Evolutionary conservation across 306 rosid genomes (phyloP), one percentile per base, ranked within the genome.

Genomic region (Medicago arabica): DNA sequence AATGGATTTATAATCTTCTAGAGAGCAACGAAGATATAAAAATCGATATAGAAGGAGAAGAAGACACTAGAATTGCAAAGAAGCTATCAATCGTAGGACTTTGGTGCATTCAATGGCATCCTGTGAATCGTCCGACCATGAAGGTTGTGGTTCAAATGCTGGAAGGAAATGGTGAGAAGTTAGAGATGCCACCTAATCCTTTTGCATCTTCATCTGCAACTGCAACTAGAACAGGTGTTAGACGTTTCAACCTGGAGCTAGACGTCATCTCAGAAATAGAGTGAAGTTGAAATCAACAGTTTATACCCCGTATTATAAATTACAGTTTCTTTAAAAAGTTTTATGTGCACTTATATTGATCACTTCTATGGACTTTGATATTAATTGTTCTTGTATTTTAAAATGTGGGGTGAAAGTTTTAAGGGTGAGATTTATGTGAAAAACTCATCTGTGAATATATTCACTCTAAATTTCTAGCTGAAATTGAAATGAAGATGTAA

Each of bases 31-130:
- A 72, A 72, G 83, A 72, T 57, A 25, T 81, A 16, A 57, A 66
- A 17, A 66, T 85, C 16, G 74, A 61, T 41, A 72, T 75, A 16
- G 68, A 39, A 13, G 69, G 62, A 69, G 83, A 53, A 69, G 81
- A 44, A 49, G 86, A 82, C 31, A 17, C 43, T 17, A 53, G 36
- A 36, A 41, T 85, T 72, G 76, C 78, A 53, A 82, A 59, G 75
- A 85, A 79, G 59, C 64, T 85, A 31, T 55, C 83, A 13, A 59
- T 79, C 41, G 75, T 80, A 25, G 87, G 69, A 31, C 69, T 84
- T 10, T 84, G 80, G 74, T 76, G 80, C 74, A 76, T 77, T 58
- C 75, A 77, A 53, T 77, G 81, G 75, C 81, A 68, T 49, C 81
- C 71, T 0, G 71, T 11, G 0, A 58, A 74, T 67, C 83, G 80